A percentile compares a stretch with the other conserved stretches of the same genome.
phyloP scores from a whole-genome alignment of 441 rosid species.

The Adansonia gregorii region DNA sequence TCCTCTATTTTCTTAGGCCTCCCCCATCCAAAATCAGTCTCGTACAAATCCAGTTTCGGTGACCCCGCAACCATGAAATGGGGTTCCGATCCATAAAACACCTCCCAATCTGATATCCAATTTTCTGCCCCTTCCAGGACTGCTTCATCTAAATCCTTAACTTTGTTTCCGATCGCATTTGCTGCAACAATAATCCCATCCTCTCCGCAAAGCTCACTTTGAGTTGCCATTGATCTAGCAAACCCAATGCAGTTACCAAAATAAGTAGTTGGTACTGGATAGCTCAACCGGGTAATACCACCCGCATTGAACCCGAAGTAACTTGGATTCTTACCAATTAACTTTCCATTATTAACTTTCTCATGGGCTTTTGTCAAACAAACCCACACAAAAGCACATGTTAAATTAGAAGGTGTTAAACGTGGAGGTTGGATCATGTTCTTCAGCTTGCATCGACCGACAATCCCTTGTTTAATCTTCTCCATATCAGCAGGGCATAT shows the following conservation, averaged over 20 bases:
- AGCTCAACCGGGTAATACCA: constrained; percentile 36
- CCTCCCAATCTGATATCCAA: constrained; percentile 41
- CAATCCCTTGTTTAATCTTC: constrained; percentile 32
- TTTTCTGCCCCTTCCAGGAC: constrained; percentile 37
- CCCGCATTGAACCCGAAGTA: constrained; percentile 43
- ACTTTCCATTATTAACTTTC: background rate
- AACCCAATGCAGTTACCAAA: constrained; percentile 49
- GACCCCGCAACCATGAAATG: constrained; percentile 40
- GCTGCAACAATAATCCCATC: constrained; percentile 45
- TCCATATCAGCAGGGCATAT: constrained; percentile 33
- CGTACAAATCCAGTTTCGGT: constrained; percentile 46
- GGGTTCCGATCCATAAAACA: constrained; percentile 26
- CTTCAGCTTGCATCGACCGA: constrained; percentile 18
- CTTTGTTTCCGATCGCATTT: constrained; percentile 35
- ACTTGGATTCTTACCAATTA: background rate
- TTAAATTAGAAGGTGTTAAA: constrained; percentile 40
- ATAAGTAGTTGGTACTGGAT: constrained; percentile 34
- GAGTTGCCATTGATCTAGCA: constrained; percentile 28
- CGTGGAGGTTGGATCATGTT: constrained; percentile 26
- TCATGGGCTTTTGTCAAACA: constrained; percentile 37
- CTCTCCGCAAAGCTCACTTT: constrained; percentile 33
- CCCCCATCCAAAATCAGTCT: constrained; percentile 57
- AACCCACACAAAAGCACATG: constrained; percentile 40
- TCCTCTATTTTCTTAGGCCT: constrained; percentile 50
- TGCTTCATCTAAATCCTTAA: constrained; percentile 36